A percentile compares a stretch with the other conserved stretches of the same genome.
phyloP scores from a whole-genome alignment of 345 rosid genomes.

The Citrus unshiu region DNA sequence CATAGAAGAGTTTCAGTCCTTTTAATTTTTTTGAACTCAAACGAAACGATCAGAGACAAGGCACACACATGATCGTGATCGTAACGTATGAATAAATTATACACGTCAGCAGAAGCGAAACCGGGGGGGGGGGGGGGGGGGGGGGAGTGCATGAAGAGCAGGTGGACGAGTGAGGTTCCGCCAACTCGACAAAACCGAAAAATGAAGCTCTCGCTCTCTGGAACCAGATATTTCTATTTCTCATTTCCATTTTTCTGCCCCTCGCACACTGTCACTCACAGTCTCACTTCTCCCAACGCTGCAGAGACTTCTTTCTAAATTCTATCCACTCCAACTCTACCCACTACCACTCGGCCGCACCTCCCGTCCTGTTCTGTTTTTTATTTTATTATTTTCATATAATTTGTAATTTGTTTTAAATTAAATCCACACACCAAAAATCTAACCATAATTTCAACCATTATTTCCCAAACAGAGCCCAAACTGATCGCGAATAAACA shows the following conservation, averaged over 20 bases:
- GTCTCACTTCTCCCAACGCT: neutral
- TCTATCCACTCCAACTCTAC: conserved; percentile 1
- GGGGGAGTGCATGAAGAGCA: conserved; percentile 5
- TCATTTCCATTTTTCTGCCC: neutral
- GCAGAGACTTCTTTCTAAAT: conserved; percentile 6
- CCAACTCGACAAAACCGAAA: conserved; percentile 6
- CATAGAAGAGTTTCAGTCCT: too few relatives aligned
- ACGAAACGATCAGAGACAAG: too few relatives aligned
- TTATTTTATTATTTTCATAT: neutral
- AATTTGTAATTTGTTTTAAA: neutral
- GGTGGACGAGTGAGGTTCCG: conserved; percentile 9
- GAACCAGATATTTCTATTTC: neutral
- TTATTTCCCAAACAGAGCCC: conserved; percentile 10
- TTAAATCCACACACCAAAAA: conserved; percentile 2
- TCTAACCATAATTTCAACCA: conserved; percentile 2
- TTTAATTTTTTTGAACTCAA: too few relatives aligned
- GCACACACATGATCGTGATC: neutral
- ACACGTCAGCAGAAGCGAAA: neutral
- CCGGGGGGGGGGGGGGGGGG: neutral
- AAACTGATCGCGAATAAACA: neutral
- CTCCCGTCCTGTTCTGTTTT: neutral
- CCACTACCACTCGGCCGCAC: too few relatives aligned
- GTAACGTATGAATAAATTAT: neutral
- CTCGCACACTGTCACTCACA: neutral
- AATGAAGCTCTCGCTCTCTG: neutral